Conservation (phyloP, 768 basidiomycete genomes). For the Termitomyces sp. region DNA sequence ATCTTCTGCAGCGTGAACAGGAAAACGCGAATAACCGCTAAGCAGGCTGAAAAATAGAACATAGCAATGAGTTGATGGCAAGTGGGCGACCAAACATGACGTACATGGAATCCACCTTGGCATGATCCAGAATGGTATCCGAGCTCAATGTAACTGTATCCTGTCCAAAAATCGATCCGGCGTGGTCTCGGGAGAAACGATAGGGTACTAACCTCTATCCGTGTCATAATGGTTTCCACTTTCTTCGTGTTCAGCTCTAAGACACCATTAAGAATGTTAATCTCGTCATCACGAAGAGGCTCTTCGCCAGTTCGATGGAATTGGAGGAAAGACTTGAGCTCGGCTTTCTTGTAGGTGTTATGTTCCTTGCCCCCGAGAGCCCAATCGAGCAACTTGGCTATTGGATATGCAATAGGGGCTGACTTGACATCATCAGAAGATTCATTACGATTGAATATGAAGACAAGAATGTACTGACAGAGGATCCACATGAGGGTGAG, state of each 20-base stretch:
- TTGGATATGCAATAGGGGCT: slow-evolving; percentile 82
- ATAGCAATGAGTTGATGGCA: slow-evolving; percentile 3
- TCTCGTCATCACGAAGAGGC: slow-evolving; percentile 77
- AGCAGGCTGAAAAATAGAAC: slow-evolving; percentile 36
- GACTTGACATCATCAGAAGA: slow-evolving; percentile 32
- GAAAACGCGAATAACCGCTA: slow-evolving; percentile 93
- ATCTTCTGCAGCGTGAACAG: slow-evolving; percentile 73
- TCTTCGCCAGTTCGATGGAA: slow-evolving; percentile 79
- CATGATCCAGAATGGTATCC: slow-evolving; percentile 77
- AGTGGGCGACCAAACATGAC: slow-evolving; percentile 6
- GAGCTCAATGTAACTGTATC: slow-evolving; percentile 80
- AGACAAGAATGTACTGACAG: slow-evolving; percentile 22
- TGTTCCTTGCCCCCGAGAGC: slow-evolving; percentile 73
- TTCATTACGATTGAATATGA: background rate
- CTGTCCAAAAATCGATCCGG: slow-evolving; percentile 27
- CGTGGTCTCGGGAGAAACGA: background rate
- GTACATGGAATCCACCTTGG: slow-evolving; percentile 73
- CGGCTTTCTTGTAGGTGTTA: slow-evolving; percentile 80
- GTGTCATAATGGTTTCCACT: slow-evolving; percentile 80
- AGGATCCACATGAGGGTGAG: slow-evolving; percentile 67
- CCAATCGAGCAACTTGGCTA: slow-evolving; percentile 77
- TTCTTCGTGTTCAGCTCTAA: slow-evolving; percentile 74
- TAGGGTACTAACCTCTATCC: slow-evolving; percentile 50
- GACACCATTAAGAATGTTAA: slow-evolving; percentile 76
- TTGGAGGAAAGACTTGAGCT: slow-evolving; percentile 73